Conservation (phyloP, 2,329 filamentous ascomycete species). For the Apiospora saccharicola region DNA sequence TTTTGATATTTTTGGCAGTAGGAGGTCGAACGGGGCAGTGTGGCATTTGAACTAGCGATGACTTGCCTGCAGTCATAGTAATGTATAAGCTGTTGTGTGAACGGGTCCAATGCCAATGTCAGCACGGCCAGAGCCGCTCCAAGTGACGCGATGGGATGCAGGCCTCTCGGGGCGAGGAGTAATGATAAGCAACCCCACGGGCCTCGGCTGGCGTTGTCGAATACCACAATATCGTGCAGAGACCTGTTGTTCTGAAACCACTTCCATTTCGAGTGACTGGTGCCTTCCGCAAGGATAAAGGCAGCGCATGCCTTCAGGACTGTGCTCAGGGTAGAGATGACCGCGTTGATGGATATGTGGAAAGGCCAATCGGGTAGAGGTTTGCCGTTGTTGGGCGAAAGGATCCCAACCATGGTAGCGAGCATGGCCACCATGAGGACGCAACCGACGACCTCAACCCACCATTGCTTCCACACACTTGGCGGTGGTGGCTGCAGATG, state of each 20-base stretch:
- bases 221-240: slow-evolving; percentile 4
- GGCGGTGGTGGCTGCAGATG: neutral
- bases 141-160: slow-evolving; percentile 13
- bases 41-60: too few species aligned
- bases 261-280: slow-evolving; percentile 22
- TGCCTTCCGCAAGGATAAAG: slow-evolving; percentile 19
- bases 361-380: slow-evolving; percentile 17
- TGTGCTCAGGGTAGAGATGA: slow-evolving; percentile 16
- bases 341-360: slow-evolving; percentile 5
- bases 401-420: neutral
- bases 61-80: too few species aligned
- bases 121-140: slow-evolving; percentile 7
- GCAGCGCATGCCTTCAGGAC: slow-evolving; percentile 21
- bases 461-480: slow-evolving; percentile 7
- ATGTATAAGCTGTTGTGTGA: slow-evolving; percentile 19
- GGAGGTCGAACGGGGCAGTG: too few species aligned
- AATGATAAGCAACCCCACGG: slow-evolving; percentile 21
- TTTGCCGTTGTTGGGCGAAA: neutral
- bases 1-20: too few species aligned
- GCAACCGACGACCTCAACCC: neutral
- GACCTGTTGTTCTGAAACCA: slow-evolving; percentile 11
- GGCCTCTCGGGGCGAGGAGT: neutral
- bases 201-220: slow-evolving; percentile 22
- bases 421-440: slow-evolving; percentile 17
- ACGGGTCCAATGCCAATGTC: slow-evolving; percentile 7